Base-by-base conservation (phyloP, 129 eudicot species). In the Helianthus annuus region DNA sequence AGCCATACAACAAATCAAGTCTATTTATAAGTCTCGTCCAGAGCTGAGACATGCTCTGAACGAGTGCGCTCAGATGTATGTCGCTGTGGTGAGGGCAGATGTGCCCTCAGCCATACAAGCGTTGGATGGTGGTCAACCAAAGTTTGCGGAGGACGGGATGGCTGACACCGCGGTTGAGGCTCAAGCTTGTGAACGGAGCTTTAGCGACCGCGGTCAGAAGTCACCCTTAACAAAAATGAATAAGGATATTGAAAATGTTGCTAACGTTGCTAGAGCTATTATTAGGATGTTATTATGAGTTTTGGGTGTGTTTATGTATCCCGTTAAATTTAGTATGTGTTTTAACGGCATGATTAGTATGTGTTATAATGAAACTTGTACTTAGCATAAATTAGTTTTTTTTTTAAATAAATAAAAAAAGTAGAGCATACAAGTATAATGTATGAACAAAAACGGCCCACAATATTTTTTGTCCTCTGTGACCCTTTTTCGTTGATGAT, bases 71-170 rank as follows among this genome's bases (percentile, higher is more conserved):
- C 51, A 59, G 8, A 66, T 58, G 45, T 85, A 85, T 68, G 19
- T 75, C 2, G 83, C 79, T 0, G 86, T 85, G 39, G 44, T 88
- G 66, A 57, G 11, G 22, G 79, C 70, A 14, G 88, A 78, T 69
- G 74, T 88, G 54, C 78, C 82, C 14, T 72, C 68, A 13, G 88
- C 95, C 4, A 32, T 61, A 10, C 80, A 78, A 58, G 88, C 81
- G 1, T 68, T 85, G 57, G 76, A 44, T 29, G 81, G 82, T 27
- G 88, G 90, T 4, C 79, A 80, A 9, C 95, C 95, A 0, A 88
- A 88, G 69, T 85, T 80, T 64, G 95, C 86, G 0, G 95, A 85
- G 52, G 75, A 75, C 14, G 90, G 85, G 48, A 83, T 88, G 90
- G 81, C 82, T 44, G 90, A 85, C 52, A 54, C 84, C n/a, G 81